Conservation (phyloP, 441 rosid genomes). For the Pelargonium citronellum region DNA sequence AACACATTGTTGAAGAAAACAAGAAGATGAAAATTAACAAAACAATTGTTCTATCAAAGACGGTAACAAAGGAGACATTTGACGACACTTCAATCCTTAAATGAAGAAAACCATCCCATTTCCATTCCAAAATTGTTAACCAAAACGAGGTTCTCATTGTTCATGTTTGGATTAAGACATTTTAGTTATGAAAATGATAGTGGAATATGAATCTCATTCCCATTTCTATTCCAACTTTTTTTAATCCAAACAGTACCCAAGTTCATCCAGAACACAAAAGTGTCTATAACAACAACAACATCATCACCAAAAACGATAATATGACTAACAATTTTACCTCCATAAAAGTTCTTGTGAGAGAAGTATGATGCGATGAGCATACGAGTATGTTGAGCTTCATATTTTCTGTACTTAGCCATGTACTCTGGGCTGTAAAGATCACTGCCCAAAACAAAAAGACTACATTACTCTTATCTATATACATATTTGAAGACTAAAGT, state of each 20-base stretch:
- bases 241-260: background rate
- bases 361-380: slow-evolving; percentile 1
- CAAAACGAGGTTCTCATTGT: background rate
- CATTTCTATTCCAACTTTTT: too few species aligned
- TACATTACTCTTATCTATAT: background rate
- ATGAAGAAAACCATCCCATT: background rate
- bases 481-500: too few species aligned
- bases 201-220: too few species aligned
- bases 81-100: background rate
- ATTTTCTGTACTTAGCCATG: slow-evolving; percentile 6
- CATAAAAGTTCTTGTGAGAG: background rate
- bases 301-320: too few species aligned
- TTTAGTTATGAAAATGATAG: too few species aligned
- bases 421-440: slow-evolving; percentile 2
- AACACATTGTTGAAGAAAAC: background rate
- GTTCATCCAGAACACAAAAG: background rate
- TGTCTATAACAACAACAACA: background rate
- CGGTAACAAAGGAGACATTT: background rate
- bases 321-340: background rate
- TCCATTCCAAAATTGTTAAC: background rate
- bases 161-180: too few species aligned
- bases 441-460: background rate
- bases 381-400: background rate
- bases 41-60: background rate
- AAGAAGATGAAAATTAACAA: background rate